Base-by-base conservation (phyloP, 805 yeast species). In the Saccharomycopsis sp. region DNA sequence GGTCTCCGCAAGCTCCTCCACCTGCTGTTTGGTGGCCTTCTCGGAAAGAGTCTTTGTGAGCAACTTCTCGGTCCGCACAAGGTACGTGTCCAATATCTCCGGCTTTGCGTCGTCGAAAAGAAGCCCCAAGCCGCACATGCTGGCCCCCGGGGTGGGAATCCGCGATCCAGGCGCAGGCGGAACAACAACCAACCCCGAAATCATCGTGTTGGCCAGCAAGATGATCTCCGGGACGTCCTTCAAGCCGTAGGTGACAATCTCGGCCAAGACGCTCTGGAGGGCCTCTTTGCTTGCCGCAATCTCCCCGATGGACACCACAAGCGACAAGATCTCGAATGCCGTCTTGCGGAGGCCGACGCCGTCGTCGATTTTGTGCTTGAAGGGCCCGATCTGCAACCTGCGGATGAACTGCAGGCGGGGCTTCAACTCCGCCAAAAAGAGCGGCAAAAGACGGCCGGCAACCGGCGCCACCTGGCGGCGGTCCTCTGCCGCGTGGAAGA, bases 321-420 rank as follows among this genome's bases (percentile, higher is more conserved):
- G 14, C 3, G 51, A 85, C 29, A 89, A 71, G 21, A 84, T 71
- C 65, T 89, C 96, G 68, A 84, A 87, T 4, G 87, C 76, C 44
- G 86, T 78, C 66, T 87, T 87, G 56, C 96, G 76, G 59, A 82
- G 80, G 59, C 83, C 89, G 46, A 87, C 73, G 0, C 91, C 94
- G 63, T 84, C 85, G 65, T 89, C 97, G 46, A 88, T 79, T 61
- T 83, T 83, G 67, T 88, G 91, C 66, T 87, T 88, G 74, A 86
- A 89, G 0, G 96, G 95, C 1, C 97, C 97, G 81, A 90, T 88
- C 52, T 85, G 86, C 37, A 89, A 84, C 18, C 77, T 73, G 56
- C 83, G 83, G 51, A 85, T 80, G 64, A 81, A 83, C 57, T 80
- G 79, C 34, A 77, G 79, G 62, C 79, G 79, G 0, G 84, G 75